phyloP scores from a whole-genome alignment of 2,329 filamentous ascomycete genomes.

The Cladosporium sp. region DNA sequence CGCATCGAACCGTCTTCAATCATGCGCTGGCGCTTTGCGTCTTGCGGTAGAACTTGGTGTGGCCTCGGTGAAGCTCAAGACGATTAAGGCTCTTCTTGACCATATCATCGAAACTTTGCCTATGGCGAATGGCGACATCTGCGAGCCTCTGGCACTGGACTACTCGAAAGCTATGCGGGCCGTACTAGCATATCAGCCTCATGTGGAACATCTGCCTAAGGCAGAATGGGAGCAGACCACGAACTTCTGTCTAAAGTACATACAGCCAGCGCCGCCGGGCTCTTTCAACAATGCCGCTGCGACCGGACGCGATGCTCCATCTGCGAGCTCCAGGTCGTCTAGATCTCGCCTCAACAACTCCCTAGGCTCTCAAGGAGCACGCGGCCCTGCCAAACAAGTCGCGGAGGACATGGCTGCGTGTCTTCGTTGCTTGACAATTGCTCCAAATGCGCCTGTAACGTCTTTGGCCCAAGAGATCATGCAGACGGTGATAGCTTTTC shows the following conservation, averaged over 20 bases:
- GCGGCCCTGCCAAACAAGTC: conserved; percentile 20
- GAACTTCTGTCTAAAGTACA: conserved; percentile 64
- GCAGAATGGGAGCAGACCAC: conserved; percentile 59
- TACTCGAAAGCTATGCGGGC: conserved; percentile 72
- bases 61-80: conserved; percentile 66
- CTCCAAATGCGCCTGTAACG: conserved; percentile 27
- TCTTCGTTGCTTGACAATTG: conserved; percentile 25
- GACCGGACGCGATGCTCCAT: conserved; percentile 4
- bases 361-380: conserved; percentile 22
- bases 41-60: conserved; percentile 66
- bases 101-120: conserved; percentile 66
- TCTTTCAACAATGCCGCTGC: conserved; percentile 17
- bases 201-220: conserved; percentile 71
- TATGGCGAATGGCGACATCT: conserved; percentile 59
- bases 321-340: conserved; percentile 8
- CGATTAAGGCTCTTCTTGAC: conserved; percentile 70
- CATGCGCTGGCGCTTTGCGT: conserved; percentile 67
- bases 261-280: conserved; percentile 36
- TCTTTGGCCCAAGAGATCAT: conserved; percentile 17
- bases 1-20: conserved; percentile 55
- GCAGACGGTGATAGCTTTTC: conserved; percentile 33
- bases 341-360: conserved; percentile 6
- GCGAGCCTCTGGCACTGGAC: conserved; percentile 65
- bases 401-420: conserved; percentile 28
- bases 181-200: conserved; percentile 67